Evolutionary conservation across 2,329 filamentous ascomycete species (phyloP), one percentile per base, ranked within the genome.

Genomic region (Aplosporella prunicola): DNA sequence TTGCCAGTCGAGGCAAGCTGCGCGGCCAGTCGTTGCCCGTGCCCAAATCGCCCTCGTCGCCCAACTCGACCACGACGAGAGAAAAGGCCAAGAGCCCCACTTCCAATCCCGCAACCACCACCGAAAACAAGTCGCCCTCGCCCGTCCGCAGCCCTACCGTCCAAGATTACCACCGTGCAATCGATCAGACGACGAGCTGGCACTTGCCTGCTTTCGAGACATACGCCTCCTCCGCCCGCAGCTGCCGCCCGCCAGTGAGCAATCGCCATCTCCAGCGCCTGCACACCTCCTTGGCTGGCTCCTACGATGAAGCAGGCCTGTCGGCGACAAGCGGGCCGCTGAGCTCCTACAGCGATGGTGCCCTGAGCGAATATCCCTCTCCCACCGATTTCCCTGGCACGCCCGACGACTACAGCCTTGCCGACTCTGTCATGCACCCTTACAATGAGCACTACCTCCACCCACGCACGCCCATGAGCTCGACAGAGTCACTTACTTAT

Each of bases 1-100:
- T 96, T 42, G 89, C 89, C 40, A 95, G 88, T 63, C 80, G 89
- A 53, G 89, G 89, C 56, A 96, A 96, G 68, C 77, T 96, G 45
- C 78, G 89, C 44, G 89, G 89, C 25, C 70, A 95, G 48, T 88
- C 88, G 40, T 68, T 93, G 41, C 77, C 77, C 8, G 63, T 80
- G 35, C 67, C 69, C 25, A 69, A 68, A 36, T 60, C 62, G 36
- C 53, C 54, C 14, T 47, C 51, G 28, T 40, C 38, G 15, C 33
- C 33, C 11, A 46, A 51, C 20, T 51, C 50, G 23, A 46, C 44
- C 18, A 42, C 45, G 23, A 48, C 47, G 27, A 42, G 27, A 11
- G 32, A 42, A 26, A 18, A 26, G 11, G 27, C 32, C n/a, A 15
- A 31, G 15, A 35, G 32, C 25, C n/a, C n/a, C n/a, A n/a, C n/a